Conservation (phyloP, 169 alveolate genomes). For the Plasmodium inui region DNA sequence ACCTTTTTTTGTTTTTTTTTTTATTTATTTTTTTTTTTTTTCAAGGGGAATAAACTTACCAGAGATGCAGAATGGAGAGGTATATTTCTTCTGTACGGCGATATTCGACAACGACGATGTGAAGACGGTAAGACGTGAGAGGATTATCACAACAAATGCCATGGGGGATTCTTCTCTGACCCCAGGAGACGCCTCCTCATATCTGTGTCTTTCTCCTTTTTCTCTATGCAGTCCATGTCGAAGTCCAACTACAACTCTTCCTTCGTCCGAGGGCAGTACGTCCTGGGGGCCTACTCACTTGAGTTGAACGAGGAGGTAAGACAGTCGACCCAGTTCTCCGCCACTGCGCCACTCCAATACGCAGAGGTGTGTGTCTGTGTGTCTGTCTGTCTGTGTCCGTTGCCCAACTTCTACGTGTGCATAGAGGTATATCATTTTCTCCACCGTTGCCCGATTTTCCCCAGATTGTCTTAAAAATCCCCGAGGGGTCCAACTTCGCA, state of each 20-base stretch:
- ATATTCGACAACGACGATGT: conserved; percentile 68
- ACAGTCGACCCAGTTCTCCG: not conserved
- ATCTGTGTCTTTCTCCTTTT: not conserved
- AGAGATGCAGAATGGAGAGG: conserved; percentile 44
- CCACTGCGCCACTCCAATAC: not conserved
- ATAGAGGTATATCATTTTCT: not conserved
- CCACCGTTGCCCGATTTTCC: not conserved
- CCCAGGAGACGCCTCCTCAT: not conserved
- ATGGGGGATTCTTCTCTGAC: not conserved
- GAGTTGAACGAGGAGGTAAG: conserved; percentile 49
- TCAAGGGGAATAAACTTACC: conserved; percentile 54
- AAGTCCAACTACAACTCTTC: conserved; percentile 51
- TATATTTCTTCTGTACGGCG: conserved; percentile 43
- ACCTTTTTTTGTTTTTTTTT: not conserved
- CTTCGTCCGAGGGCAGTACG: conserved; percentile 35
- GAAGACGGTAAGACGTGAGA: conserved; percentile 9
- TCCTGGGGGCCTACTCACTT: conserved; percentile 5
- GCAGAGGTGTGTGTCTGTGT: not conserved
- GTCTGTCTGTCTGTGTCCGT: not conserved
- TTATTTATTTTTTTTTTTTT: conserved; percentile 5
- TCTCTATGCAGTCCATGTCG: conserved; percentile 50
- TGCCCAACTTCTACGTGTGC: not conserved
- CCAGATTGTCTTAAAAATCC: conserved; percentile 46
- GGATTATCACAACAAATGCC: not conserved
- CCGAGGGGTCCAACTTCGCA: conserved; percentile 21